Evolutionary conservation across 2,329 filamentous ascomycete genomes (phyloP).

Genomic region (Claviceps quebecensis): DNA sequence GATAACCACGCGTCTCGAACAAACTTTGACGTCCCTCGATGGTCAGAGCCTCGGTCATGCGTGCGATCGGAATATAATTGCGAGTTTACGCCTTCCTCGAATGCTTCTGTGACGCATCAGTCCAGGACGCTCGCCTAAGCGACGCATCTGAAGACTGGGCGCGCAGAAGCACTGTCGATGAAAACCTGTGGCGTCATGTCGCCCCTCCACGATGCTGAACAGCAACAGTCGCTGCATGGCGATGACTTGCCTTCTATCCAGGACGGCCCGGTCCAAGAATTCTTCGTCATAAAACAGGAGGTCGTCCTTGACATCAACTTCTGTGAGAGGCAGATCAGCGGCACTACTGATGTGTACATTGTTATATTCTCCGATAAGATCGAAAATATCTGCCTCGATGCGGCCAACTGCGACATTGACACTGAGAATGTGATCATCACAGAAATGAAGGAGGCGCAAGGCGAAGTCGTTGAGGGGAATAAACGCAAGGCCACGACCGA

Average conservation of each 20-base stretch:
- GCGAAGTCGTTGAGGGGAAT: constrained; percentile 21
- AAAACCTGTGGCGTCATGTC: constrained; percentile 4
- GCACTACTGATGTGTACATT: constrained; percentile 70
- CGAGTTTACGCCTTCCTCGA: not conserved
- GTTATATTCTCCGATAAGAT: constrained; percentile 47
- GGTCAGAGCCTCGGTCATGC: constrained; percentile 1
- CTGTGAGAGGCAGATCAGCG: constrained; percentile 55
- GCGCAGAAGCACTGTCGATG: not conserved
- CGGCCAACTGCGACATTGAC: constrained; percentile 47
- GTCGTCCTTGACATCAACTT: constrained; percentile 87
- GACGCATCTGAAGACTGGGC: constrained; percentile 3
- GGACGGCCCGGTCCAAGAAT: constrained; percentile 24
- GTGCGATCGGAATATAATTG: not conserved
- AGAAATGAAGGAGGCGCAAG: constrained; percentile 22
- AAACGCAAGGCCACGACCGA: constrained; percentile 26
- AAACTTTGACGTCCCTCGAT: not conserved
- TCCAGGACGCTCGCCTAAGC: constrained; percentile 3
- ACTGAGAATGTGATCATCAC: constrained; percentile 37
- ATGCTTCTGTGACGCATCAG: constrained; percentile 1
- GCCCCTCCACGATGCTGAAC: constrained; percentile 2
- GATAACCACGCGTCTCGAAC: not conserved
- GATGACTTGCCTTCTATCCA: constrained; percentile 20
- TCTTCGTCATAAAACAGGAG: constrained; percentile 63
- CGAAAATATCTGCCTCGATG: constrained; percentile 44
- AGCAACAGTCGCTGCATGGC: constrained; percentile 17